A percentile compares a stretch with the other conserved stretches of the same genome.
Evolutionary conservation across 441 rosid genomes (phyloP).

Genomic region (Populus trichocarpa): DNA sequence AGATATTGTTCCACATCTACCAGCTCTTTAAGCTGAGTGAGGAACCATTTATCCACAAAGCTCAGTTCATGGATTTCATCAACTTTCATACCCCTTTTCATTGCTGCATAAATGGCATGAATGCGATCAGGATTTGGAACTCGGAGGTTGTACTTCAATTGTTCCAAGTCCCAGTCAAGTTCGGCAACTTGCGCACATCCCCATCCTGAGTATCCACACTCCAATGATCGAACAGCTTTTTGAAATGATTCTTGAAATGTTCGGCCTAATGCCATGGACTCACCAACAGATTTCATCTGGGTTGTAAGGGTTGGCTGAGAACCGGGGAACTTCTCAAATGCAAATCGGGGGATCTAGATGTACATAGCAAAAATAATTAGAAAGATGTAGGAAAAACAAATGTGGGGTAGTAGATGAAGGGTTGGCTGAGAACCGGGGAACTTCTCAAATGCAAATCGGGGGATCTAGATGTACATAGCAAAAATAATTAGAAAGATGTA

Average conservation of each 20-base stretch:
- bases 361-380: neutral
- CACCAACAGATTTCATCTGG: conserved; percentile 98
- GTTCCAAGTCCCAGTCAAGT: conserved; percentile 90
- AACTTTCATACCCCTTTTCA: conserved; percentile 94
- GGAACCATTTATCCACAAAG: conserved; percentile 91
- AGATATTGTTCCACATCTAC: conserved; percentile 91
- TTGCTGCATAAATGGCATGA: conserved; percentile 89
- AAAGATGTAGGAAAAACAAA: neutral
- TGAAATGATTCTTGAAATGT: conserved; percentile 97
- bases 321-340: conserved; percentile 98
- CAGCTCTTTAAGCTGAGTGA: conserved; percentile 81
- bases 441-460: conserved; percentile 95
- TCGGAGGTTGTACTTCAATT: conserved; percentile 76
- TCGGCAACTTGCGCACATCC: conserved; percentile 79
- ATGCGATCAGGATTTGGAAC: conserved; percentile 88
- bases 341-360: conserved; percentile 86
- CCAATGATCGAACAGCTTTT: conserved; percentile 84
- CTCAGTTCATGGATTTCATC: conserved; percentile 77
- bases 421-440: conserved; percentile 97
- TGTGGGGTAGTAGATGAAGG: neutral
- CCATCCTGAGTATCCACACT: conserved; percentile 87
- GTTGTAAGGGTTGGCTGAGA: conserved; percentile 90
- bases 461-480: conserved; percentile 52
- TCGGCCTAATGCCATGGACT: conserved; percentile 88
- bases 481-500: neutral